A percentile compares a stretch with the other conserved stretches of the same genome.
phyloP scores from a whole-genome alignment of 1,139 yeast genomes.

The Debaryomyces fabryi region DNA sequence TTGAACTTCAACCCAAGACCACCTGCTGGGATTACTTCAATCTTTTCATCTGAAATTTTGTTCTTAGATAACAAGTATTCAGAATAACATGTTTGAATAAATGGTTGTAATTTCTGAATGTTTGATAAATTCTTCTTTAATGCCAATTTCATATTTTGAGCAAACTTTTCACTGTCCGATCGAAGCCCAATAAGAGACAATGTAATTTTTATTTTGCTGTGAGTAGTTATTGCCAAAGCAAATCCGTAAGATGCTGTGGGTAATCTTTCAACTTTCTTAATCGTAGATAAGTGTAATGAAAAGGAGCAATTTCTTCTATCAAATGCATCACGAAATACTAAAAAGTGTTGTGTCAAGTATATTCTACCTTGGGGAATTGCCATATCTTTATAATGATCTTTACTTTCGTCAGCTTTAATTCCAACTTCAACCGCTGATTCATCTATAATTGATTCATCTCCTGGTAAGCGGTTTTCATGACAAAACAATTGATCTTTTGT shows the following conservation, averaged over 20 bases:
- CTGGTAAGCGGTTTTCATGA: conserved; percentile 68
- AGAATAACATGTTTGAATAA: conserved; percentile 76
- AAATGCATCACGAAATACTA: conserved; percentile 71
- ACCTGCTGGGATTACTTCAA: conserved; percentile 66
- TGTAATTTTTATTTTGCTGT: conserved; percentile 63
- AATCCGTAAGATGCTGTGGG: conserved; percentile 79
- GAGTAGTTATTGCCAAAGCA: conserved; percentile 71
- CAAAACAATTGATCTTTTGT: conserved; percentile 73
- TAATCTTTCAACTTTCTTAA: conserved; percentile 83
- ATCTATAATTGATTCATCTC: conserved; percentile 63
- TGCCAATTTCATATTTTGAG: conserved; percentile 62
- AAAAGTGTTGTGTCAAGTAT: conserved; percentile 70
- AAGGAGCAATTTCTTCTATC: conserved; percentile 72
- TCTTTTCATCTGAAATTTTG: conserved; percentile 45
- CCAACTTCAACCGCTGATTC: conserved; percentile 73
- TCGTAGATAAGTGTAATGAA: conserved; percentile 71
- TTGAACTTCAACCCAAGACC: conserved; percentile 83
- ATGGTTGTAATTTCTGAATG: conserved; percentile 64
- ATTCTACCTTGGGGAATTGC: conserved; percentile 59
- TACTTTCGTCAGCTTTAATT: conserved; percentile 42
- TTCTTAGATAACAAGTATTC: conserved; percentile 77
- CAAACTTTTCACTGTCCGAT: conserved; percentile 80
- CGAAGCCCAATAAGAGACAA: conserved; percentile 79
- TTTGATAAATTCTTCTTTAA: conserved; percentile 66
- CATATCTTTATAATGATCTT: conserved; percentile 27